phyloP scores from a whole-genome alignment of 1,284 basidiomycete genomes.

The Sanguinoderma infundibulare region DNA sequence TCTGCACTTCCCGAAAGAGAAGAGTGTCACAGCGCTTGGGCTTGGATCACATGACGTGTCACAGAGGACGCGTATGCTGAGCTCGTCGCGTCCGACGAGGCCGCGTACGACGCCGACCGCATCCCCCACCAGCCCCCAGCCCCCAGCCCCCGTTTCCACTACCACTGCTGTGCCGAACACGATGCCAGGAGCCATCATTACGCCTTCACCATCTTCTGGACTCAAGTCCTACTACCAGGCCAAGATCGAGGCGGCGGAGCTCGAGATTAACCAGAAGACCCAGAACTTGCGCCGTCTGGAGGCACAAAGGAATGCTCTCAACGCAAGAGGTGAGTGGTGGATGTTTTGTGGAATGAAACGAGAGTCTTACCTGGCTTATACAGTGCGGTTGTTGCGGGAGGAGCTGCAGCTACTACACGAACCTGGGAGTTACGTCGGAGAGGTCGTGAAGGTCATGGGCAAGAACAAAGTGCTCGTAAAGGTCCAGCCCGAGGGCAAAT shows the following conservation, averaged over 20 bases:
- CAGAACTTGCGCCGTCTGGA: constrained; percentile 96
- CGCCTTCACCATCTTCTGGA: constrained; percentile 58
- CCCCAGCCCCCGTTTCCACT: no score
- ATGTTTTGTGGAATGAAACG: background rate
- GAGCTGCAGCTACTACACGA: constrained; percentile 96
- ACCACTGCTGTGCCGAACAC: no score
- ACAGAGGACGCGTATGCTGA: constrained; percentile 24
- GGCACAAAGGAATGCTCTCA: constrained; percentile 95
- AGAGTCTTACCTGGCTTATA: background rate
- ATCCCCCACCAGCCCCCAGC: background rate
- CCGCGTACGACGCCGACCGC: constrained; percentile 18
- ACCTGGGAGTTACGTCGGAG: constrained; percentile 97
- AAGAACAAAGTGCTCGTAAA: constrained; percentile 99
- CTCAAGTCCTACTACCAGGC: constrained; percentile 93
- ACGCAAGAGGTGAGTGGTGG: constrained; percentile 76
- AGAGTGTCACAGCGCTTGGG: constrained; percentile 1
- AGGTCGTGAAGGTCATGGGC: constrained; percentile 98
- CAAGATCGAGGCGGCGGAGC: constrained; percentile 93
- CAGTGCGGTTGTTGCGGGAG: constrained; percentile 88
- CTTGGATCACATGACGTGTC: constrained; percentile 17
- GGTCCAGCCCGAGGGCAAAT: constrained; percentile 98
- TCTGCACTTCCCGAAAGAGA: constrained; percentile 13
- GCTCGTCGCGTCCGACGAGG: no score
- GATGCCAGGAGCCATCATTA: constrained; percentile 57
- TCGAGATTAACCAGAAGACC: constrained; percentile 94